Evolutionary conservation across 129 eudicot genomes (phyloP), one percentile per base, ranked within the genome.

Genomic region (Kitagawia praeruptora): DNA sequence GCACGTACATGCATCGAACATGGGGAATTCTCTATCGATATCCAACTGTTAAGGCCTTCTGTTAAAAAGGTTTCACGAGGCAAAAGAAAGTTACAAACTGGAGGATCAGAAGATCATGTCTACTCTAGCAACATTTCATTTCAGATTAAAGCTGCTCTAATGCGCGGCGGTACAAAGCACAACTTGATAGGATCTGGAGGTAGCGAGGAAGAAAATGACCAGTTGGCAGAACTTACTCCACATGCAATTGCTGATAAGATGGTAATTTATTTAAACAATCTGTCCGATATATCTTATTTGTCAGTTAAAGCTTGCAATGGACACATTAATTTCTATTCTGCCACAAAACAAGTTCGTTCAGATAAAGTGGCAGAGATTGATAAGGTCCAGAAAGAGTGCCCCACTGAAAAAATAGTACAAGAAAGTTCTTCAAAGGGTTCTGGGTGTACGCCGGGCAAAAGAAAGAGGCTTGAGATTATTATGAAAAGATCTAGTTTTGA

Each of bases 251-350:
- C 98, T 3, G 97, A 88, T 82, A 79, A 83, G 61, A 40, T 91
- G 75, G 86, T 88, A 15, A 80, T 70, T 47, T 67, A 78, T 83
- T 64, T 84, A 74, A 78, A 75, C 51, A 82, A 74, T 66, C 70
- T 76, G 25, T 71, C 85, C 40, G 80, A 87, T 67, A 49, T 83
- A 18, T 64, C 70, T 78, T 83, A 86, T 49, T 80, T 94, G 48
- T 85, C 85, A 37, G 81, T 86, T 70, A 88, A 85, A 83, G 93
- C 97, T 76, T 94, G 98, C 84, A 94, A 89, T 79, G 98, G 98
- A 19, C 97, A 94, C 86, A 85, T 94, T 13, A 94, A 94, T 80
- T 88, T 93, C 74, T 91, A 90, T 70, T 85, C 88, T 82, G 69
- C 89, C 58, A 78, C 74, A 58, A 42, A 74, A 49, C 85, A 74